These are phyloP conservation scores for Cocos nucifera DNA, from an alignment of 176 grass and related monocot genomes.

Conservation along the genomic window DNA sequence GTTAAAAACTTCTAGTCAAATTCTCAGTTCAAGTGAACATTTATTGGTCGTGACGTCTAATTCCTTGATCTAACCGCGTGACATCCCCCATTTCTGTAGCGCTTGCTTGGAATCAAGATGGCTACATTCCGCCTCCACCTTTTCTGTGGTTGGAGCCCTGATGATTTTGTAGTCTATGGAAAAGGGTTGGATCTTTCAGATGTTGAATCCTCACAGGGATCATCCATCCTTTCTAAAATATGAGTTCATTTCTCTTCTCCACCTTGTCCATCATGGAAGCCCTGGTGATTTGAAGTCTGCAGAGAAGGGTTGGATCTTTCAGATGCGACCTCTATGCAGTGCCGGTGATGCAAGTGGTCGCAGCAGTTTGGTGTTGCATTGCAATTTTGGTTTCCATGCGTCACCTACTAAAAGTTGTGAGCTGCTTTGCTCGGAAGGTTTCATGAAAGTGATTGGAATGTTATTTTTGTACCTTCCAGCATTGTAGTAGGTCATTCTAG, in stretches of 20 bases:
- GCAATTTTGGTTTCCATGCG: too few species aligned
- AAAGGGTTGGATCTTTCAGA: slow-evolving; percentile 51
- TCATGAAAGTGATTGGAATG: too few species aligned
- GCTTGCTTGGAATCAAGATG: slow-evolving; percentile 63
- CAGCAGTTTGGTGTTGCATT: too few species aligned
- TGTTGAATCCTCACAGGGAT: slow-evolving; percentile 36
- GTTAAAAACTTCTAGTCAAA: too few species aligned
- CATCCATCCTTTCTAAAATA: too few species aligned
- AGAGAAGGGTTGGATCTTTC: slow-evolving; percentile 48
- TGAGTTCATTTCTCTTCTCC: slow-evolving; percentile 14
- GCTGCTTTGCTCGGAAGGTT: too few species aligned
- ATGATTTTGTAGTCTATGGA: slow-evolving; percentile 73
- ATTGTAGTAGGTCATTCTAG: too few species aligned
- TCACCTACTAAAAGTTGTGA: too few species aligned
- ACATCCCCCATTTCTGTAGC: slow-evolving; percentile 23
- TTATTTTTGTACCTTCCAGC: too few species aligned
- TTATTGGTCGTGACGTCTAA: too few species aligned
- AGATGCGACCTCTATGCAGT: slow-evolving; percentile 3
- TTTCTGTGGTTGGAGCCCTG: slow-evolving; percentile 54
- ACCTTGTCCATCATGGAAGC: slow-evolving; percentile 59
- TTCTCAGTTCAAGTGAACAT: too few species aligned
- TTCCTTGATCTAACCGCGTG: not conserved
- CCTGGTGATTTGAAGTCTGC: slow-evolving; percentile 61
- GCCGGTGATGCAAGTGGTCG: too few species aligned
- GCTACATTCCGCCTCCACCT: slow-evolving; percentile 75